phyloP scores from a whole-genome alignment of 1,284 basidiomycete genomes.

The Sporisorium reilianum region DNA sequence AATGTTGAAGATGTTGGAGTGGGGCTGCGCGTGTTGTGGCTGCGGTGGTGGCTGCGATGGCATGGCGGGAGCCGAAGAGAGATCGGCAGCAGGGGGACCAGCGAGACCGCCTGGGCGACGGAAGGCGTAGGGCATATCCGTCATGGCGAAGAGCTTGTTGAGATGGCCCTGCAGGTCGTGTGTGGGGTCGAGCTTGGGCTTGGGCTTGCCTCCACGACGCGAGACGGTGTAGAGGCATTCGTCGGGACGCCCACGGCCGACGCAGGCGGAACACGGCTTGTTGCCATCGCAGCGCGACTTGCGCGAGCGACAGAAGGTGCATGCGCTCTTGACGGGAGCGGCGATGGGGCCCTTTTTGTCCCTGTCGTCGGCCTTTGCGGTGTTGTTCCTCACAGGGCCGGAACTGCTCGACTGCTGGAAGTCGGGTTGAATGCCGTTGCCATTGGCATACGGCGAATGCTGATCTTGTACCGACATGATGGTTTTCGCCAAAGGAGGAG shows the following conservation, averaged over 20 bases:
- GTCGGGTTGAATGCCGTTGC: slow-evolving; percentile 11
- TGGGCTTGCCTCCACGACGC: slow-evolving; percentile 64
- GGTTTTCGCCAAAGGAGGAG: too few species aligned
- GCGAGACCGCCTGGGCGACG: slow-evolving; percentile 53
- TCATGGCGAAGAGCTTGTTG: slow-evolving; percentile 58
- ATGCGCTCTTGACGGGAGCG: slow-evolving; percentile 59
- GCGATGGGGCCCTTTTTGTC: slow-evolving; percentile 52
- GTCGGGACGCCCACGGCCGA: slow-evolving; percentile 50
- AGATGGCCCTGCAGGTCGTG: slow-evolving; percentile 56
- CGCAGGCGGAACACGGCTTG: slow-evolving; percentile 61
- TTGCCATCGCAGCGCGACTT: slow-evolving; percentile 65
- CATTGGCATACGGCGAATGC: slow-evolving; percentile 23
- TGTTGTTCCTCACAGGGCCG: slow-evolving; percentile 36
- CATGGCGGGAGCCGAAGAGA: slow-evolving; percentile 8
- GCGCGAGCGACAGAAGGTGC: slow-evolving; percentile 57
- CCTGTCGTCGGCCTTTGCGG: slow-evolving; percentile 37
- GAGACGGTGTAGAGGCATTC: slow-evolving; percentile 64
- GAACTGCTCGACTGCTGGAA: slow-evolving; percentile 19
- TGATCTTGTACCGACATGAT: slow-evolving; percentile 31
- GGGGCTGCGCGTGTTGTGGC: slow-evolving; percentile 23
- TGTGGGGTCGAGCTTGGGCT: slow-evolving; percentile 52
- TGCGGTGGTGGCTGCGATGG: slow-evolving; percentile 12
- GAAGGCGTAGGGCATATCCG: slow-evolving; percentile 57
- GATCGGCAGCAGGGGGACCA: slow-evolving; percentile 22
- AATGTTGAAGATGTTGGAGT: slow-evolving; percentile 28